Percentiles rank a stretch among this genome's conserved stretches.
Evolutionary conservation across 345 rosid species (phyloP).

Genomic region (Citrus sp.): DNA sequence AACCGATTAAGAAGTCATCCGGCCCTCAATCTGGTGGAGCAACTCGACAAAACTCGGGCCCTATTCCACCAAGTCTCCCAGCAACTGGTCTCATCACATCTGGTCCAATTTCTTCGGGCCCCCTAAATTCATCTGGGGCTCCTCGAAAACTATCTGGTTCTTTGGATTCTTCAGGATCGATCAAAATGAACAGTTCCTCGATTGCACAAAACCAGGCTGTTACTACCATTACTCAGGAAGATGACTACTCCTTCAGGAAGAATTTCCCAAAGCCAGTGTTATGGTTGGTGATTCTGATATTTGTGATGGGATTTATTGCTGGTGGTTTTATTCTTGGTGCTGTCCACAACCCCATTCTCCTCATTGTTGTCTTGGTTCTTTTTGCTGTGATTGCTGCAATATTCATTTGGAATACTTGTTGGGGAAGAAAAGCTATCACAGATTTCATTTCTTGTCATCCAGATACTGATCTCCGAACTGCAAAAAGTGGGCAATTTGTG

Average conservation of each 20-base stretch:
- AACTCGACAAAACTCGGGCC: slow-evolving; percentile 92
- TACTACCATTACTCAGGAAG: slow-evolving; percentile 62
- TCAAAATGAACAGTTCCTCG: slow-evolving; percentile 50
- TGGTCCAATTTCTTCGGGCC: slow-evolving; percentile 85
- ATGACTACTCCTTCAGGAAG: slow-evolving; percentile 62
- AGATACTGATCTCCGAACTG: slow-evolving; percentile 92
- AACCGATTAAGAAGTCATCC: slow-evolving; percentile 81
- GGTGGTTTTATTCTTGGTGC: slow-evolving; percentile 89
- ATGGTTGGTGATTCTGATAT: slow-evolving; percentile 66
- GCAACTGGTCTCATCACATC: slow-evolving; percentile 94
- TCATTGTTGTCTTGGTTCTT: slow-evolving; percentile 69
- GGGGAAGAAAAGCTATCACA: slow-evolving; percentile 68
- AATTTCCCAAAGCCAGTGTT: slow-evolving; percentile 67
- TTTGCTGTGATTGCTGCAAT: slow-evolving; percentile 57
- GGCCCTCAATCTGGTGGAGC: slow-evolving; percentile 94
- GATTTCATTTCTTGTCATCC: slow-evolving; percentile 72
- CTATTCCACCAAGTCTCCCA: slow-evolving; percentile 80
- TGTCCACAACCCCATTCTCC: slow-evolving; percentile 79
- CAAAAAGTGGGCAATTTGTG: slow-evolving; percentile 89
- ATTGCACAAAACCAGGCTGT: slow-evolving; percentile 78
- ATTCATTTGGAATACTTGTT: slow-evolving; percentile 80
- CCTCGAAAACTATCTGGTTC: slow-evolving; percentile 93
- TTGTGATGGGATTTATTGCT: slow-evolving; percentile 77
- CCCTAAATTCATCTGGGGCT: slow-evolving; percentile 76
- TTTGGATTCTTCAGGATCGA: slow-evolving; percentile 69